Base-by-base conservation (phyloP, 257 asterid genomes). In the Nyctanthes arbortristis region DNA sequence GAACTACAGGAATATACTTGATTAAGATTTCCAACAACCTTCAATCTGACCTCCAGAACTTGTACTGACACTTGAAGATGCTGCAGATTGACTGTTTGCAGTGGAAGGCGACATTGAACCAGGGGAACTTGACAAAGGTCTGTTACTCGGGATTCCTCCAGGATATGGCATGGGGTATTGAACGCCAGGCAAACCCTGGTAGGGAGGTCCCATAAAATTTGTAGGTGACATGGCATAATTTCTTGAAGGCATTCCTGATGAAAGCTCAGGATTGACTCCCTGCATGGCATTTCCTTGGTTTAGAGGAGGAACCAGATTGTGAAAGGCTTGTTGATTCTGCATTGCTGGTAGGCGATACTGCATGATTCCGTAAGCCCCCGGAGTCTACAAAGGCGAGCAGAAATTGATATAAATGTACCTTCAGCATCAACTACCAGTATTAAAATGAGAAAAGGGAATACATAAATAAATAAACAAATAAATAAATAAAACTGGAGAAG, bases 51-150 rank as follows among this genome's bases (percentile, higher is more conserved):
- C 93, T 61, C 89, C 92, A 11, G 93, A 82, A 70, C 86, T 81
- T 62, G 87, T 47, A 60, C 70, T 79, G 91, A 84, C 92, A 84
- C 96, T 88, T 74, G 96, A 90, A 87, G 97, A 85, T 86, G 95
- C 91, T 82, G 90, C 96, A 78, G 94, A 70, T 59, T 76, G 88
- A 73, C 79, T 81, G 81, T 72, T 81, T 78, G 88, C 79, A 60
- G 80, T 78, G 39, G 85, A 69, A 70, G 89, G 90, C 56, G 88
- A 84, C 64, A 73, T 71, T 69, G 96, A 73, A 60, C 92, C 82
- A 33, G 92, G 61, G 45, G 92, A 82, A 49, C 82, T 80, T 45
- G 82, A 76, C 27, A 77, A 62, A 25, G 89, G 92, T 54, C 84
- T 84, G 75, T 60, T 70, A 70, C 70, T 82, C 68, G 82, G 65